Percentiles rank a stretch among this genome's conserved stretches.
phyloP scores from a whole-genome alignment of 495 filamentous ascomycete genomes.

The Neurospora sp. region DNA sequence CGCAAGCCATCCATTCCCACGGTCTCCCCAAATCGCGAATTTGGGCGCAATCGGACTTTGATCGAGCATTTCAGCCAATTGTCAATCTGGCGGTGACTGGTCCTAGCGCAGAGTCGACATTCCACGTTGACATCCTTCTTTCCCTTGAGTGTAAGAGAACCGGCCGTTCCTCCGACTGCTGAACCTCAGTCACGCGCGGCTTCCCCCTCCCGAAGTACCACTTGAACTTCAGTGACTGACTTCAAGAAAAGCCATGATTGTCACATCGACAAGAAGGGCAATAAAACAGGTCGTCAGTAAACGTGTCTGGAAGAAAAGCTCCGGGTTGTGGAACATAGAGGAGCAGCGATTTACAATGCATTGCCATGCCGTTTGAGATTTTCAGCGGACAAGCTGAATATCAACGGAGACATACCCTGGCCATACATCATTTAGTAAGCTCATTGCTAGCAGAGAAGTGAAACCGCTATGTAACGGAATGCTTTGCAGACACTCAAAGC shows the following conservation, averaged over 20 bases:
- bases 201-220: neutral
- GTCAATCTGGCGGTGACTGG: neutral
- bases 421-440: neutral
- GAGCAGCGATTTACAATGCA: neutral
- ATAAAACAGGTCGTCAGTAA: neutral
- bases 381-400: neutral
- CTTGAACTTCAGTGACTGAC: neutral
- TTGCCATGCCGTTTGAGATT: neutral
- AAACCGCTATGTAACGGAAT: neutral
- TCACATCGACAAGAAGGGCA: neutral
- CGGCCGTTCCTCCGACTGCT: neutral
- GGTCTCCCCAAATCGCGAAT: neutral
- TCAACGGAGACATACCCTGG: neutral
- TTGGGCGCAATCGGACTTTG: neutral
- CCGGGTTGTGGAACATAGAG: neutral
- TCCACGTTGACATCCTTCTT: neutral
- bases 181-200: neutral
- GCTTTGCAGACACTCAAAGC: neutral
- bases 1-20: neutral
- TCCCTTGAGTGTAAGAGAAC: neutral
- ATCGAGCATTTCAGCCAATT: neutral
- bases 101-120: neutral
- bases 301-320: neutral
- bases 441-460: neutral
- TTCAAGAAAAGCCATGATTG: neutral